Conservation (phyloP, 2,329 filamentous ascomycete species). For the Ceratocystis destructans region DNA sequence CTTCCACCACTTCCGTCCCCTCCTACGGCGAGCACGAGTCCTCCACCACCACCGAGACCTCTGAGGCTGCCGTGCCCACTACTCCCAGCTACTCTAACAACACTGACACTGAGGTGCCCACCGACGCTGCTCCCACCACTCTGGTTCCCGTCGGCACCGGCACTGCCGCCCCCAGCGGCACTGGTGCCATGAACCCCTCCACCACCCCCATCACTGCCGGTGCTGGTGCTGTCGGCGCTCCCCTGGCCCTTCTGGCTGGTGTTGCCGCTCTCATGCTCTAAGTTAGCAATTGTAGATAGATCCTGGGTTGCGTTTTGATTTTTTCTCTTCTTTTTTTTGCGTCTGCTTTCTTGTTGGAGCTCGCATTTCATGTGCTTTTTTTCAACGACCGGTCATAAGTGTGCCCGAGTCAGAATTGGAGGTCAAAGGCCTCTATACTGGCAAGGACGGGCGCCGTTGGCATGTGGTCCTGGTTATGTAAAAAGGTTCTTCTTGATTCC, state of each 20-base stretch:
- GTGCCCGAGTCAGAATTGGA: background rate
- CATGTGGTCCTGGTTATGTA: background rate
- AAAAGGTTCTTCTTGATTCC: background rate
- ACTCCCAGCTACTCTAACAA: constrained; percentile 13
- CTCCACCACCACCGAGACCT: constrained; percentile 23
- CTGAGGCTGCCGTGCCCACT: constrained; percentile 22
- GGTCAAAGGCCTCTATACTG: background rate
- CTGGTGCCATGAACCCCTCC: constrained; percentile 21
- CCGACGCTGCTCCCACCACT: constrained; percentile 23
- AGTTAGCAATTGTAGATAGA: constrained; percentile 9
- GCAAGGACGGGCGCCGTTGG: background rate
- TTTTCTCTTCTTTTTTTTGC: background rate
- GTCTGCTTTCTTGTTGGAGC: background rate
- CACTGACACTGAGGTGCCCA: constrained; percentile 22
- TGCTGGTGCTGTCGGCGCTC: constrained; percentile 15
- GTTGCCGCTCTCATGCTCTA: constrained; percentile 15
- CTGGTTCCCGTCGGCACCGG: constrained; percentile 20
- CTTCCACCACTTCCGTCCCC: constrained; percentile 22
- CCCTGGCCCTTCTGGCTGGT: constrained; percentile 18
- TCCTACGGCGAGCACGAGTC: constrained; percentile 19
- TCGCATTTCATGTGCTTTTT: background rate
- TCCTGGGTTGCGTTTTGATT: constrained; percentile 4
- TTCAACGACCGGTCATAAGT: background rate
- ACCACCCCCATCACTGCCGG: constrained; percentile 18
- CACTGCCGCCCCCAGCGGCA: constrained; percentile 22